phyloP scores from a whole-genome alignment of 352 stramenopile genomes.

The Pythium utonaiense region DNA sequence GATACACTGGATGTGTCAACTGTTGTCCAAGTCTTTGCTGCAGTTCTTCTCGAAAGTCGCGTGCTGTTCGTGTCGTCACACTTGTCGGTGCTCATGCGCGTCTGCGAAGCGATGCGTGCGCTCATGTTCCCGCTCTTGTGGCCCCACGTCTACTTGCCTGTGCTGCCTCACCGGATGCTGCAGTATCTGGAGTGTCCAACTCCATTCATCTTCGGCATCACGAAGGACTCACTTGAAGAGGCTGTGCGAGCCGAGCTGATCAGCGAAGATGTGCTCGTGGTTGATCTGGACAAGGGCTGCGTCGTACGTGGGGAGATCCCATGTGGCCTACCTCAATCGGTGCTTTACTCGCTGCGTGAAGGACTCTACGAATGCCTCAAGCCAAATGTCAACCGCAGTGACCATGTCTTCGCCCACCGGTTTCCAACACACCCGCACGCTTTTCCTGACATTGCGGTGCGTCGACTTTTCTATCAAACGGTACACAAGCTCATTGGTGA shows the following conservation, averaged over 20 bases:
- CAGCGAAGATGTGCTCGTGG: slow-evolving; percentile 63
- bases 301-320: slow-evolving; percentile 20
- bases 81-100: slow-evolving; percentile 79
- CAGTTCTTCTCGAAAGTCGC: slow-evolving; percentile 73
- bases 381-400: slow-evolving; percentile 29
- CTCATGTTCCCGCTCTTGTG: slow-evolving; percentile 86
- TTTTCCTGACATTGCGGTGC: slow-evolving; percentile 75
- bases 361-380: slow-evolving; percentile 30
- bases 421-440: slow-evolving; percentile 41
- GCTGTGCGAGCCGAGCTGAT: slow-evolving; percentile 52
- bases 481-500: slow-evolving; percentile 73
- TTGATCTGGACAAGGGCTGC: slow-evolving; percentile 47
- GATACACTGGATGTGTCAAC: slow-evolving; percentile 76
- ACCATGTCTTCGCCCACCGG: slow-evolving; percentile 33
- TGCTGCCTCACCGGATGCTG: slow-evolving; percentile 74
- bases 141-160: slow-evolving; percentile 84
- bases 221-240: slow-evolving; percentile 59
- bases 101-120: slow-evolving; percentile 66
- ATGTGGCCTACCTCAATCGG: slow-evolving; percentile 15
- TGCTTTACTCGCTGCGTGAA: slow-evolving; percentile 23
- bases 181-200: slow-evolving; percentile 85
- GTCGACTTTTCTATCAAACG: slow-evolving; percentile 55
- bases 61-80: slow-evolving; percentile 82
- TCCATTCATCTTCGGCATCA: slow-evolving; percentile 81
- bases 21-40: slow-evolving; percentile 73